Conservation (phyloP, 2,329 filamentous ascomycete genomes). For the Epichloe aotearoae region DNA sequence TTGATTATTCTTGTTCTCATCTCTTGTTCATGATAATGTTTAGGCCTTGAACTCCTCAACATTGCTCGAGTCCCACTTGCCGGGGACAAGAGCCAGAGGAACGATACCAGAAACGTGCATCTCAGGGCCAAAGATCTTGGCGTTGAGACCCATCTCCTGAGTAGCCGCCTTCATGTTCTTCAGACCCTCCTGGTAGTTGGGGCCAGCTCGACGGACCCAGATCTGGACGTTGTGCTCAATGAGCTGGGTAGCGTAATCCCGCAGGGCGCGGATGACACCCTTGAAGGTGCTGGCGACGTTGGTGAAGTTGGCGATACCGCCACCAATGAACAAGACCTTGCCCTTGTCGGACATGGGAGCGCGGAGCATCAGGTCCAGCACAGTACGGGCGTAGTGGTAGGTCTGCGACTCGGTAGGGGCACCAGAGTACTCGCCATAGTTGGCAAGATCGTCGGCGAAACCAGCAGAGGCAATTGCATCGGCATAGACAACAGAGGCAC, state of each 20-base stretch:
- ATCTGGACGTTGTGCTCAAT: slow-evolving; percentile 97
- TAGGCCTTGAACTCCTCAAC: slow-evolving; percentile 48
- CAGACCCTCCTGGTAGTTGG: slow-evolving; percentile 99
- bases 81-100: slow-evolving; percentile 67
- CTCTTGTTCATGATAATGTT: slow-evolving; percentile 7
- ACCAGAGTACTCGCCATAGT: slow-evolving; percentile 99
- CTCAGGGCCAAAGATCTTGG: slow-evolving; percentile 55
- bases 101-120: slow-evolving; percentile 99
- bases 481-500: slow-evolving; percentile 97
- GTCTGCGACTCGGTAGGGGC: slow-evolving; percentile 98
- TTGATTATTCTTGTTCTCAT: background rate
- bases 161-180: slow-evolving; percentile 99
- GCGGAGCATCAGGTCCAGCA: slow-evolving; percentile 94
- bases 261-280: slow-evolving; percentile 92
- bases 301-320: slow-evolving; percentile 99
- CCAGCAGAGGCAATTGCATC: slow-evolving; percentile 95
- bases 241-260: slow-evolving; percentile 74
- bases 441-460: slow-evolving; percentile 91
- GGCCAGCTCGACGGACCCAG: slow-evolving; percentile 77
- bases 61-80: slow-evolving; percentile 48
- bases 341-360: slow-evolving; percentile 73
- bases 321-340: slow-evolving; percentile 98
- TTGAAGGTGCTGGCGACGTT: slow-evolving; percentile 99
- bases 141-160: slow-evolving; percentile 72
- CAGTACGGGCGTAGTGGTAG: slow-evolving; percentile 95